Conservation (phyloP, 441 rosid genomes). For the Mallotus japonicus region DNA sequence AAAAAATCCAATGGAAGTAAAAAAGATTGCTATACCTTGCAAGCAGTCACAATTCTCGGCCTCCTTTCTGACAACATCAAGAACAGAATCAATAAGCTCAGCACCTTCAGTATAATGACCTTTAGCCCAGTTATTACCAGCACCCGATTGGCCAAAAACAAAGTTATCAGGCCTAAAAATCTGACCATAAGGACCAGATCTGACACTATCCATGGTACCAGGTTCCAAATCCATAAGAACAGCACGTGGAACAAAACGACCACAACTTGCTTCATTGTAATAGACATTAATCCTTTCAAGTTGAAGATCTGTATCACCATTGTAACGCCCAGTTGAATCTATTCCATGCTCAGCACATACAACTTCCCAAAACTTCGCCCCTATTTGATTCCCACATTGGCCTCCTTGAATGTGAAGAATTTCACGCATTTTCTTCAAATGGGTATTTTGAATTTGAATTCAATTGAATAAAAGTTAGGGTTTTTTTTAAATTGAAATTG, state of each 20-base stretch:
- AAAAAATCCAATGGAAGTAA: background rate
- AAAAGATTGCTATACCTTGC: constrained; percentile 32
- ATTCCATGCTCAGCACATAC: constrained; percentile 60
- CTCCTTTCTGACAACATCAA: constrained; percentile 69
- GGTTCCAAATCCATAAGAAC: constrained; percentile 62
- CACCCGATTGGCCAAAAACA: constrained; percentile 55
- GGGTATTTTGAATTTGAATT: background rate
- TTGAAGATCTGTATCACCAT: constrained; percentile 42
- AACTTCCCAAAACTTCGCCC: constrained; percentile 59
- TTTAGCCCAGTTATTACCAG: constrained; percentile 60
- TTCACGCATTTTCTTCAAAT: constrained; percentile 42
- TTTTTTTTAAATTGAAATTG: background rate
- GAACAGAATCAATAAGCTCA: constrained; percentile 63
- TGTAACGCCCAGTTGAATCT: constrained; percentile 48
- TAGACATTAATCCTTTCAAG: constrained; percentile 56
- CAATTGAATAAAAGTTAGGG: background rate
- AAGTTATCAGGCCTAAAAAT: constrained; percentile 57
- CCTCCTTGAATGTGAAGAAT: constrained; percentile 60
- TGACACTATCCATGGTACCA: constrained; percentile 54
- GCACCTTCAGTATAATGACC: constrained; percentile 66
- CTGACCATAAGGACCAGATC: constrained; percentile 56
- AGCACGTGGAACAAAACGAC: constrained; percentile 53
- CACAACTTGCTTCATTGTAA: constrained; percentile 57
- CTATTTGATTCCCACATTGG: constrained; percentile 62
- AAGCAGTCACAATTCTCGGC: constrained; percentile 51